Evolutionary conservation across 176 grass and related monocot species (phyloP), one percentile per base, ranked within the genome.

Genomic region (Hsuehochloa calcarea): DNA sequence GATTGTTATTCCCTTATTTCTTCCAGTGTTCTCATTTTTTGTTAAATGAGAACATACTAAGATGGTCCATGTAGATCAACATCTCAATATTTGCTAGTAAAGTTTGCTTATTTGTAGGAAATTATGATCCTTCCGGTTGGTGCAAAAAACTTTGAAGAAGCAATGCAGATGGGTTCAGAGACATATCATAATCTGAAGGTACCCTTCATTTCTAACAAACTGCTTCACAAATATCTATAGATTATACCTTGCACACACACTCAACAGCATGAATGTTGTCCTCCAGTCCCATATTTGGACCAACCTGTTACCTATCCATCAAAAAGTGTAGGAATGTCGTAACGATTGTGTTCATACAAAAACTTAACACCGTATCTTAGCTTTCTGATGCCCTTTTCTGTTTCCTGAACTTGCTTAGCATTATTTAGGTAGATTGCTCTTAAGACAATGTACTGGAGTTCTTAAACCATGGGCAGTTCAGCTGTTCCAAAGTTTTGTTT

Each of bases 101-200:
- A 82, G 13, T 84, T 77, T 68, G 12, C 75, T 52, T 87, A 70
- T 82, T 70, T 84, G 37, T 88, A 99, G 96, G 96, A 99, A 96
- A 88, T 99, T 94, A 96, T 96, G 93, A 91, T 99, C 75, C 86
- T 99, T 77, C 96, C 93, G 22, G 49, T 99, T 47, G 93, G 90
- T 68, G 93, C 96, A 64, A 99, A 84, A 79, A 94, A 80, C 44
- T 96, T 99, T 68, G 81, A 94, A 87, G 93, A 99, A 91, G 93
- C 96, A 81, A 92, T 99, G 89, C 90, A 94, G 77, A 99, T 99
- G 91, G 90, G 91, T 81, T 93, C 91, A 10, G 90, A 99, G 81
- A 96, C 96, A 39, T 99, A 96, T 89, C 93, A 99, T 80, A 88
- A 99, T 86, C 90, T 99, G 27, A 99, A 96, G 96, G 96, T 99